Percentiles rank a stretch among this genome's conserved stretches.
These are phyloP conservation scores for Alternaria brassicae DNA, from an alignment of 2,329 filamentous ascomycete genomes.

Conservation along the genomic window DNA sequence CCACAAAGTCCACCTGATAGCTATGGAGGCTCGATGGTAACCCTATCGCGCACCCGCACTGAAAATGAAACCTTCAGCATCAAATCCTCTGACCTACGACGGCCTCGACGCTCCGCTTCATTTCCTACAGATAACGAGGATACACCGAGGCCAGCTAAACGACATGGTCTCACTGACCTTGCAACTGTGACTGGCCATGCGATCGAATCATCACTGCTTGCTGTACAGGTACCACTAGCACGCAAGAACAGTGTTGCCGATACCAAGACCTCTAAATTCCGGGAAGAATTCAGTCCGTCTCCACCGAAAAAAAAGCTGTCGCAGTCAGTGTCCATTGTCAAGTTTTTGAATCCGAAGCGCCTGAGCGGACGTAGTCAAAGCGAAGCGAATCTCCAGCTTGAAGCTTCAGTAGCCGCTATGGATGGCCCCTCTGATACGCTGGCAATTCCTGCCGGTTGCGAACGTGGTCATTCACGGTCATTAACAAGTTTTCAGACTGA, in stretches of 20 bases:
- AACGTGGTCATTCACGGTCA: constrained; percentile 41
- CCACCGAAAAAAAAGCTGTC: constrained; percentile 37
- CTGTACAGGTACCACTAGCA: constrained; percentile 13
- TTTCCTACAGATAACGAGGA: constrained; percentile 35
- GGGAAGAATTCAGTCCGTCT: constrained; percentile 47
- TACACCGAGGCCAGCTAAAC: constrained; percentile 27
- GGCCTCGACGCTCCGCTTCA: constrained; percentile 28
- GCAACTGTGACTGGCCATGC: constrained; percentile 3
- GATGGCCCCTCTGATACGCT: constrained; percentile 34
- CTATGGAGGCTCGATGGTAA: constrained; percentile 33
- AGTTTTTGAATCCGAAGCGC: constrained; percentile 40
- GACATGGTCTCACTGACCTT: constrained; percentile 18
- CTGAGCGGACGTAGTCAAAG: constrained; percentile 43
- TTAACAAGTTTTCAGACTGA: constrained; percentile 41
- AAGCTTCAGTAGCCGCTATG: constrained; percentile 6
- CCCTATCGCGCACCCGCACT: constrained; percentile 18
- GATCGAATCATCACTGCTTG: neutral
- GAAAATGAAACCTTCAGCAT: constrained; percentile 14
- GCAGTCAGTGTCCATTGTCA: constrained; percentile 38
- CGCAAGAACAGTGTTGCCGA: constrained; percentile 42
- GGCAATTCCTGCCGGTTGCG: constrained; percentile 16
- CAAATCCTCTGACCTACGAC: constrained; percentile 17
- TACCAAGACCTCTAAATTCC: constrained; percentile 46
- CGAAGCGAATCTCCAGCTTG: constrained; percentile 32
- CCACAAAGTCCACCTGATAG: constrained; percentile 48